Base-by-base conservation (phyloP, 495 filamentous ascomycete genomes). In the Penicillium ochrochloron region DNA sequence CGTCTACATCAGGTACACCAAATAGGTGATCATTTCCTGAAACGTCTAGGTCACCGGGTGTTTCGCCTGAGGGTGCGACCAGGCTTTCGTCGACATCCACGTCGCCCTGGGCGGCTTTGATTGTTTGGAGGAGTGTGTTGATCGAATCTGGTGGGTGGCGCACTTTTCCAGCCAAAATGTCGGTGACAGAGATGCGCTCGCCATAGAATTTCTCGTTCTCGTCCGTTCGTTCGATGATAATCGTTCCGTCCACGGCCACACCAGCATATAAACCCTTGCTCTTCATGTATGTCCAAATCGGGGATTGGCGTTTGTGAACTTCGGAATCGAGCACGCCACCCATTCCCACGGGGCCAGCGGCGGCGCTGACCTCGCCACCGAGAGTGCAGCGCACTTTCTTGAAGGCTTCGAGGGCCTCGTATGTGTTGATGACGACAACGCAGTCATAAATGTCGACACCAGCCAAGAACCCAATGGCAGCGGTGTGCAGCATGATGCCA, bases 401-500 rank as follows among this genome's bases (percentile, higher is more conserved):
- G 75, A 97, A 95, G 0, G 90, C 85, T 57, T 94, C 89, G 33
- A 97, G 79, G 7, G 91, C 92, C 57, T 90, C 84, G 25, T 88
- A 84, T 23, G 89, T 92, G 75, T 96, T 97, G 73, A 97, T 93
- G 7, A 97, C 88, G 0, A 97, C 83, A 21, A 97, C 88, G 71
- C 93, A 96, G 71, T 97, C 93, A 80, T 97, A 97, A 61, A 96
- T 92, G 66, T 97, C 93, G 34, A 96, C 91, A 3, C 92, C 93
- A 3, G 93, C 88, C 29, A 94, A 82, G 70, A 97, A 97, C n/a
- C 92, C 92, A 25, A 96, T 77, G 4, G 89, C 92, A 2, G 90
- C 88, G 1, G 93, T 96, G 72, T 97, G 93, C 34, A 97, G 83
- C 75, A 96, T 81, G 64, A 97, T 92, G 37, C 90, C 93, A 15